Percentiles rank a stretch among this genome's conserved stretches.
Evolutionary conservation across 495 filamentous ascomycete species (phyloP).

Genomic region (Tetracladium marchalianum): DNA sequence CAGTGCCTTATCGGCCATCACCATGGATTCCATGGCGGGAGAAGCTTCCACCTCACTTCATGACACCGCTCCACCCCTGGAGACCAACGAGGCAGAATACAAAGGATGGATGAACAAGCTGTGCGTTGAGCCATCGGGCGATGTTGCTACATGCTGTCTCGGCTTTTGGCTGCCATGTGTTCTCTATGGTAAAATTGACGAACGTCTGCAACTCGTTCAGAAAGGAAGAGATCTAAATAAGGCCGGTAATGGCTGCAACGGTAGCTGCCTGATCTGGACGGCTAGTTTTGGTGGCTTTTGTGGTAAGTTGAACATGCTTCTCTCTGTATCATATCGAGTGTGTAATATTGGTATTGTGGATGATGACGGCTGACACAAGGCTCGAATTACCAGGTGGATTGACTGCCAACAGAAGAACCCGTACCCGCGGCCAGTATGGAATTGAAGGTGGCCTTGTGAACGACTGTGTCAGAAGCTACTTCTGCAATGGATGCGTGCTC

Average conservation of each 20-base stretch:
- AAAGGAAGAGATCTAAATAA: constrained; percentile 6
- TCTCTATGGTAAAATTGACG: constrained; percentile 20
- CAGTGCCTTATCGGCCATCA: too few species aligned
- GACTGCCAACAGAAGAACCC: constrained; percentile 5
- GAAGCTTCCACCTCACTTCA: too few species aligned
- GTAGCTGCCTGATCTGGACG: background rate
- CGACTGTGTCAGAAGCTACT: constrained; percentile 10
- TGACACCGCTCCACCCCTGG: too few species aligned
- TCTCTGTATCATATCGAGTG: background rate
- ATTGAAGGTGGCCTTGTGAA: constrained; percentile 11
- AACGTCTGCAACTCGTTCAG: constrained; percentile 11
- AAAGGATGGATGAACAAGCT: constrained; percentile 15
- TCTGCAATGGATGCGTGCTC: constrained; percentile 11
- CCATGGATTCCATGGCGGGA: too few species aligned
- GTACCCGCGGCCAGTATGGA: constrained; percentile 17
- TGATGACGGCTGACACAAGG: too few species aligned
- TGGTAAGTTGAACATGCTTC: background rate
- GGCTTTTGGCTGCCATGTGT: constrained; percentile 13
- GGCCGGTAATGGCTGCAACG: constrained; percentile 3
- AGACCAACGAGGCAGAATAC: background rate
- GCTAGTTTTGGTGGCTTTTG: background rate
- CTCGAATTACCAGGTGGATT: background rate
- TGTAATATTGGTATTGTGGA: background rate
- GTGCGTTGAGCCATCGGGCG: constrained; percentile 11
- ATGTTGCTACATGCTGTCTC: constrained; percentile 14